Evolutionary conservation across 768 basidiomycete genomes (phyloP).

Genomic region (Hygrophoropsis aurantiaca): DNA sequence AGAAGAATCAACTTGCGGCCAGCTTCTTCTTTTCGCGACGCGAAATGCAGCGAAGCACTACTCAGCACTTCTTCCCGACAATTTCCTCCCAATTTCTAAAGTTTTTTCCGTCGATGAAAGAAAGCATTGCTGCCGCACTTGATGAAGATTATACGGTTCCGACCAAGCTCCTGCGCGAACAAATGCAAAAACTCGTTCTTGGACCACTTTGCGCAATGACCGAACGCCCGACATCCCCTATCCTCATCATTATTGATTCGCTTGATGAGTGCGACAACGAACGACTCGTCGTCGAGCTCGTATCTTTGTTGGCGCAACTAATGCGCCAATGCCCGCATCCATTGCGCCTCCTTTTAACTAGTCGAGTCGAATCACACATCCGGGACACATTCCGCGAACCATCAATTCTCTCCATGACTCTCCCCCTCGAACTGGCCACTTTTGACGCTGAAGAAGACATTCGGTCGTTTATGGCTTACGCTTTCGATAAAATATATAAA

Average conservation of each 20-base stretch:
- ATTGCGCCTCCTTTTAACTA: conserved; percentile 23
- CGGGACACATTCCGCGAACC: conserved; percentile 15
- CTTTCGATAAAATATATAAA: conserved; percentile 13
- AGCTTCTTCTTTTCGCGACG: too few relatives aligned
- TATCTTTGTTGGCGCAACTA: conserved; percentile 19
- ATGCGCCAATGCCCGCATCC: conserved; percentile 11
- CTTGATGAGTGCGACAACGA: conserved; percentile 27
- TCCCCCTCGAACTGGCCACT: conserved; percentile 16
- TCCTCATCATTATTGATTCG: too few relatives aligned
- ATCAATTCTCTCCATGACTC: conserved; percentile 7
- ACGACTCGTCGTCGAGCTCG: conserved; percentile 23
- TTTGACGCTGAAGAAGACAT: conserved; percentile 21
- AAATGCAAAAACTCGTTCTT: too few relatives aligned
- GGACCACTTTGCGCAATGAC: too few relatives aligned
- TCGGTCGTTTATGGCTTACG: too few relatives aligned
- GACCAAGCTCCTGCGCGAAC: conserved; percentile 17
- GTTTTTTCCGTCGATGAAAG: conserved; percentile 15
- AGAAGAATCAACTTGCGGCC: too few relatives aligned
- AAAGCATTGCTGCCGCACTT: conserved; percentile 16
- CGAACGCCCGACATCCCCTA: too few relatives aligned
- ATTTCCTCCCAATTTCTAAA: conserved; percentile 33
- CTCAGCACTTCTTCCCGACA: conserved; percentile 25
- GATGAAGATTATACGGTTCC: conserved; percentile 19
- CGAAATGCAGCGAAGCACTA: conserved; percentile 18
- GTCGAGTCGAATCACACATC: conserved; percentile 16